Evolutionary conservation across 2,329 filamentous ascomycete genomes (phyloP).

Genomic region (Xylariomycetidae sp.): DNA sequence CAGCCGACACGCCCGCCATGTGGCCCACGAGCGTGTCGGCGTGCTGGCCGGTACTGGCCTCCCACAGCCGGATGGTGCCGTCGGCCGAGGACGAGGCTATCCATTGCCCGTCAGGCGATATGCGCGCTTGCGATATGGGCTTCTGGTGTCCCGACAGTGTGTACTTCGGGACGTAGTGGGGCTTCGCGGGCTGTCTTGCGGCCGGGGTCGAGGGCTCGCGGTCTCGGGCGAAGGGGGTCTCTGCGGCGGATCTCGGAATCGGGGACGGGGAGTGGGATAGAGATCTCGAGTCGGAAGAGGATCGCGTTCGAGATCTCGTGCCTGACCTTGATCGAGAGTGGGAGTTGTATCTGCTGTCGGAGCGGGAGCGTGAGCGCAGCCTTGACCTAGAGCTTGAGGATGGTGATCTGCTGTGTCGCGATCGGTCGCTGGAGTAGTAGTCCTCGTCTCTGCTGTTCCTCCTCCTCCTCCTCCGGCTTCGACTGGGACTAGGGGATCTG

Average conservation of each 20-base stretch:
- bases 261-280: constrained; percentile 14
- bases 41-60: constrained; percentile 69
- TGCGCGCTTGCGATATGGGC: constrained; percentile 78
- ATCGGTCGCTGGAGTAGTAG: constrained; percentile 26
- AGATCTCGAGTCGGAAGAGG: constrained; percentile 9
- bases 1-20: constrained; percentile 83
- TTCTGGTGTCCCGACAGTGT: constrained; percentile 73
- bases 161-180: constrained; percentile 67
- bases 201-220: constrained; percentile 21
- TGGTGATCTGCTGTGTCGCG: constrained; percentile 20
- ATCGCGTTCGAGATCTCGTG: constrained; percentile 11
- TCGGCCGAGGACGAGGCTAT: constrained; percentile 90
- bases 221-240: constrained; percentile 13
- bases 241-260: constrained; percentile 11
- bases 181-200: constrained; percentile 44
- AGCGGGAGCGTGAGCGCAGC: constrained; percentile 9
- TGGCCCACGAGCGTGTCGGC: constrained; percentile 90
- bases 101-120: constrained; percentile 85
- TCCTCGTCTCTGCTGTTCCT: constrained; percentile 18
- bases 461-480: constrained; percentile 15
- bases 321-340: constrained; percentile 11
- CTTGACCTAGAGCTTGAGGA: constrained; percentile 3
- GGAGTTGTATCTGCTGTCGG: constrained; percentile 8
- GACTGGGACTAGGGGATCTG: constrained; percentile 14
- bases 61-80: constrained; percentile 87